Percentiles rank a stretch among this genome's conserved stretches.
Evolutionary conservation across 169 alveolate genomes (phyloP).

Genomic region (Sarcocystis neurona): DNA sequence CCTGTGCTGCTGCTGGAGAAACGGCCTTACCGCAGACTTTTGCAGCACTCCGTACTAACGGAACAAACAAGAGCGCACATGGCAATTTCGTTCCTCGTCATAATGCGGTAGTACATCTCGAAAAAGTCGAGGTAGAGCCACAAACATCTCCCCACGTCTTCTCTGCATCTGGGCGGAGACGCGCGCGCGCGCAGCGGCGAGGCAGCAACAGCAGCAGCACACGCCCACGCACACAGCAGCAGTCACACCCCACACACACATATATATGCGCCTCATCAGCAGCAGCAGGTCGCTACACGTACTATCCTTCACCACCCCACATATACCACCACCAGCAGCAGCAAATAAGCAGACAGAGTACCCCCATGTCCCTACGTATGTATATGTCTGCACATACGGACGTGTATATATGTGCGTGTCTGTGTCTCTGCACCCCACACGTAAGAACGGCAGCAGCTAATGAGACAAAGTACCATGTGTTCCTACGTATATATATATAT

Average conservation of each 20-base stretch:
- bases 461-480: no score
- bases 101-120: constrained; percentile 35
- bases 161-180: constrained; percentile 45
- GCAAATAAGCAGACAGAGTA: no score
- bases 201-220: background rate
- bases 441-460: no score
- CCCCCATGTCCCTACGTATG: no score
- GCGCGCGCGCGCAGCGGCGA: background rate
- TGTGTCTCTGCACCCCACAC: no score
- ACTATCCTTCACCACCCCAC: no score
- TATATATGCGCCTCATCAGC: no score
- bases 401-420: no score
- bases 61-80: constrained; percentile 61
- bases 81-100: constrained; percentile 57
- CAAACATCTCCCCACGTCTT: constrained; percentile 62
- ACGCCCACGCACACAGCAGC: background rate
- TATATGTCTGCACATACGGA: no score
- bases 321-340: no score
- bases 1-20: background rate
- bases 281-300: no score
- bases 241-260: background rate
- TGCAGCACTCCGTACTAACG: constrained; percentile 57
- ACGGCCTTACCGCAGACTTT: constrained; percentile 16
- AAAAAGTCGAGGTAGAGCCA: constrained; percentile 64
- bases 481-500: no score